These are phyloP conservation scores for Microthlaspi erraticum DNA, from an alignment of 345 rosid genomes.

Conservation along the genomic window DNA sequence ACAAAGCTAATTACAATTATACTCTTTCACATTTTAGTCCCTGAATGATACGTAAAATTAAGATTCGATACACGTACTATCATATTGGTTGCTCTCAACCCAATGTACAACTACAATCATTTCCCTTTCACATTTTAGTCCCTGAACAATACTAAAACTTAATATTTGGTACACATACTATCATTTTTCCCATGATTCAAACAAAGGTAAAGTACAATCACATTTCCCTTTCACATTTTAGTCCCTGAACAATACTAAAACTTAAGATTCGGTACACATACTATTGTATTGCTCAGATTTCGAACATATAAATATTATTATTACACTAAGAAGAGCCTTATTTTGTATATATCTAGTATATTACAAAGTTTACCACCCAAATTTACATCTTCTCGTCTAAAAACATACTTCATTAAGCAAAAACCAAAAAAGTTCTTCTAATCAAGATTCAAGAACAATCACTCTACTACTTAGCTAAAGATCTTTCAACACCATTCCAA, in stretches of 20 bases:
- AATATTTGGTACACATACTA: slow-evolving; percentile 16
- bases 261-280: slow-evolving; percentile 14
- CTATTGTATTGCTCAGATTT: neutral
- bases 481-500: slow-evolving; percentile 16
- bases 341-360: slow-evolving; percentile 28
- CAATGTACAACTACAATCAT: neutral
- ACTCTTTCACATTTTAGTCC: slow-evolving; percentile 23
- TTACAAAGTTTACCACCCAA: slow-evolving; percentile 40
- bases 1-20: neutral
- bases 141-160: neutral
- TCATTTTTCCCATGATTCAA: too few species aligned
- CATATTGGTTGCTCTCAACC: too few species aligned
- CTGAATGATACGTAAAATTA: neutral
- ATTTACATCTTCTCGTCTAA: slow-evolving; percentile 32
- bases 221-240: too few species aligned
- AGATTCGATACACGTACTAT: too few species aligned
- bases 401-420: slow-evolving; percentile 18
- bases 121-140: slow-evolving; percentile 11
- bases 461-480: slow-evolving; percentile 18
- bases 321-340: slow-evolving; percentile 7
- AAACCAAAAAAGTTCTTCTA: slow-evolving; percentile 14
- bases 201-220: too few species aligned
- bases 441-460: neutral
- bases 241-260: slow-evolving; percentile 10
- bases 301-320: neutral